These are phyloP conservation scores for Geranium incanum DNA, from an alignment of 441 rosid species.

Conservation along the genomic window DNA sequence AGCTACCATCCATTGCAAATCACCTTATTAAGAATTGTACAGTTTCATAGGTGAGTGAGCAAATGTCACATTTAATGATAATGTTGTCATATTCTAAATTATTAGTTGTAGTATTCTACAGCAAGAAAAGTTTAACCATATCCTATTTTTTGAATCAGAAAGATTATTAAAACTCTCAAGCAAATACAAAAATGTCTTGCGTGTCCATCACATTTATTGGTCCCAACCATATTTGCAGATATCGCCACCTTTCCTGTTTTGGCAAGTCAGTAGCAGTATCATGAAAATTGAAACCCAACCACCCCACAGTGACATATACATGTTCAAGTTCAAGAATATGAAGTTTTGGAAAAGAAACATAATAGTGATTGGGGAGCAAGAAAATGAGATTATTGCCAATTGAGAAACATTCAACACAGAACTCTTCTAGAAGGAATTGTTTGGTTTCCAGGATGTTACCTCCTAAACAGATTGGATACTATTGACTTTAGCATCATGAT, in stretches of 20 bases:
- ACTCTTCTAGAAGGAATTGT: background rate
- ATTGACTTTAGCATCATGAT: no score
- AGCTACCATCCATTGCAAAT: no score
- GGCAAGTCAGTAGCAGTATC: background rate
- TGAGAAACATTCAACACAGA: background rate
- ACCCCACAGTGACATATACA: background rate
- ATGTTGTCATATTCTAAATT: background rate
- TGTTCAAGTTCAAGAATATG: background rate
- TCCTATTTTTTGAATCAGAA: no score
- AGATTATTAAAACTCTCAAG: background rate
- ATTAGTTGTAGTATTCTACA: background rate
- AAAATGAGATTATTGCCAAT: background rate
- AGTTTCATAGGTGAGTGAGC: background rate
- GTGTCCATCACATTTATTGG: background rate
- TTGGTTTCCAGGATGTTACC: conserved; percentile 1
- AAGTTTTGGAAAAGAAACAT: background rate
- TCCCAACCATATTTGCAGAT: background rate
- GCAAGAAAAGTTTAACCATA: background rate
- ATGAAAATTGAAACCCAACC: conserved; percentile 5
- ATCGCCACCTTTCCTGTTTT: background rate
- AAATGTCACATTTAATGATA: background rate
- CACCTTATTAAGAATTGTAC: no score
- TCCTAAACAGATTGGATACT: background rate
- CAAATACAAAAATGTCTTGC: background rate
- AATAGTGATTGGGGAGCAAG: background rate